phyloP scores from a whole-genome alignment of 106 monocot genomes.

The Dendrobium chrysotoxum region DNA sequence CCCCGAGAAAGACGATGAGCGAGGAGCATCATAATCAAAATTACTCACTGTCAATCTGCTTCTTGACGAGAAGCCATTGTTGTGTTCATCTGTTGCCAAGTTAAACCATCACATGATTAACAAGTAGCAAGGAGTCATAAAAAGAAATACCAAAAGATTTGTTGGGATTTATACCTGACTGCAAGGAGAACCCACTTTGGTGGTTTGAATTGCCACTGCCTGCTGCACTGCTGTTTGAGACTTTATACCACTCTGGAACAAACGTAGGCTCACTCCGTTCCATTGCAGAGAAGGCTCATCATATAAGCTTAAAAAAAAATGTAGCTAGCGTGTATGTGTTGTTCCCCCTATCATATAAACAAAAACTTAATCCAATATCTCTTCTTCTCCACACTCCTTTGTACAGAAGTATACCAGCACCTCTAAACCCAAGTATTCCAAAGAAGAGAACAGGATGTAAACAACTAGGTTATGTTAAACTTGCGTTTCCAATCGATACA shows the following conservation, averaged over 20 bases:
- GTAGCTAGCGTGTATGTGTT: not conserved
- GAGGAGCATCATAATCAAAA: constrained; percentile 22
- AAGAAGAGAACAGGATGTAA: not conserved
- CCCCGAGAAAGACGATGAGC: constrained; percentile 8
- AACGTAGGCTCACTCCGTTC: constrained; percentile 30
- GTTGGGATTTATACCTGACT: constrained; percentile 4
- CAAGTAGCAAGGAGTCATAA: not conserved
- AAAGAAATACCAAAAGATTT: not conserved
- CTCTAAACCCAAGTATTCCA: not conserved
- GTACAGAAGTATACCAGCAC: not conserved
- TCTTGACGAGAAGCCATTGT: constrained; percentile 17
- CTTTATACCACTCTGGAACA: constrained; percentile 33
- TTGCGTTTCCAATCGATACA: not conserved
- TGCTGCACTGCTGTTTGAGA: not conserved
- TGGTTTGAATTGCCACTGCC: not conserved
- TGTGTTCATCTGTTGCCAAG: constrained; percentile 19
- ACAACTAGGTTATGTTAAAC: not conserved
- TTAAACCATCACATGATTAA: not conserved
- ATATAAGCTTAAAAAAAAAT: constrained; percentile 3
- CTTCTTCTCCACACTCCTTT: not conserved
- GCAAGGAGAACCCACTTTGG: constrained; percentile 9
- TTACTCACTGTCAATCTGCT: constrained; percentile 19
- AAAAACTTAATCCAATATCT: not conserved
- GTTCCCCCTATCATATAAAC: not conserved
- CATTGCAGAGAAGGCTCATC: constrained; percentile 17